These are phyloP conservation scores for Phytophthora sojae DNA, from an alignment of 352 stramenopile species.

Conservation along the genomic window DNA sequence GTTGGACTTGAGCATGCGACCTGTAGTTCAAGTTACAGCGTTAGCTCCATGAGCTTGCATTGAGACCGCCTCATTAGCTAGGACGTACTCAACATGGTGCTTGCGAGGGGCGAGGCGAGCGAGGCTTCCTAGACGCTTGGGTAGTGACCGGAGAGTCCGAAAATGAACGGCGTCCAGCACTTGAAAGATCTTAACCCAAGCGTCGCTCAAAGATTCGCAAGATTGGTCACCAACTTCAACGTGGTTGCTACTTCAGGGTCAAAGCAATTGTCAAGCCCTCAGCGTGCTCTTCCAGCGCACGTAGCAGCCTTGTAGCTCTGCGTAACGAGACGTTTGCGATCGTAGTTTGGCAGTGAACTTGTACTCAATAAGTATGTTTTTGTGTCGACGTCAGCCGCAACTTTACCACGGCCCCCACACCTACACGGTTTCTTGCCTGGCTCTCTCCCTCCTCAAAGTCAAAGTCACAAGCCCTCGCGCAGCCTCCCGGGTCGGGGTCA, in stretches of 20 bases:
- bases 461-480: slow-evolving; percentile 27
- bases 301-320: not conserved
- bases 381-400: slow-evolving; percentile 29
- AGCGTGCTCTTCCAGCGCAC: not conserved
- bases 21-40: slow-evolving; percentile 28
- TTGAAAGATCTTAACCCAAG: slow-evolving; percentile 10
- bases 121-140: slow-evolving; percentile 5
- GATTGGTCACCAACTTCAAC: slow-evolving; percentile 20
- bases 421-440: slow-evolving; percentile 25
- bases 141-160: slow-evolving; percentile 24
- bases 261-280: not conserved
- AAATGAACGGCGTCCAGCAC: slow-evolving; percentile 21
- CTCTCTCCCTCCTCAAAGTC: slow-evolving; percentile 26
- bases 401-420: slow-evolving; percentile 10
- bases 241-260: not conserved
- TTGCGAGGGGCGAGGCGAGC: not conserved
- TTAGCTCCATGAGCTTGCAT: slow-evolving; percentile 2
- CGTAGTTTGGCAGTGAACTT: slow-evolving; percentile 26
- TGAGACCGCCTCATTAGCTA: no score
- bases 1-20: slow-evolving; percentile 64
- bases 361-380: slow-evolving; percentile 49
- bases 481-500: slow-evolving; percentile 9
- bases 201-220: slow-evolving; percentile 35
- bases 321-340: not conserved
- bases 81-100: slow-evolving; percentile 44